phyloP scores from a whole-genome alignment of 2,329 filamentous ascomycete species.

The Arthrobotrys sphaeroides region DNA sequence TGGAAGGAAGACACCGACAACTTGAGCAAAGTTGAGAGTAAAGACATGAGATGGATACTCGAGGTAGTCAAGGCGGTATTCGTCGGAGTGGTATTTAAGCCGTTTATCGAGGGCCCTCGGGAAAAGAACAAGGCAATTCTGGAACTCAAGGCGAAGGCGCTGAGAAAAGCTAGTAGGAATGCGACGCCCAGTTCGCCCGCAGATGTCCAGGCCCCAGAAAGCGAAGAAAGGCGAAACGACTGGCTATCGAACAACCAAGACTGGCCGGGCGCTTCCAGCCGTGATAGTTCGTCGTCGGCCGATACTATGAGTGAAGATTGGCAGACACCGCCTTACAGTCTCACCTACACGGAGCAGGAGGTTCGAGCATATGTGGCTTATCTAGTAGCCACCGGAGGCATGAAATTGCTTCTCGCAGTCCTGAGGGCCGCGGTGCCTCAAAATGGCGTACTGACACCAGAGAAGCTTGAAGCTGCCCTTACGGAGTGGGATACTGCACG shows the following conservation, averaged over 20 bases:
- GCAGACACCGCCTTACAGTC: constrained; percentile 43
- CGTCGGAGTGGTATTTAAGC: constrained; percentile 45
- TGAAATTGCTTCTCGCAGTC: constrained; percentile 34
- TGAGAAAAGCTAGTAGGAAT: constrained; percentile 48
- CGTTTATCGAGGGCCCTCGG: constrained; percentile 42
- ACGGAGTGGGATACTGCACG: constrained; percentile 23
- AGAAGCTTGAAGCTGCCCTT: constrained; percentile 16
- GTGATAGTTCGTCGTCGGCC: neutral
- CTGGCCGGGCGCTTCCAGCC: constrained; percentile 35
- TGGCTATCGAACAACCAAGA: constrained; percentile 37
- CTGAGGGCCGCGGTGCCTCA: constrained; percentile 17
- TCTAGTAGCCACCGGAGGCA: constrained; percentile 37
- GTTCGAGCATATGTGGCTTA: constrained; percentile 47
- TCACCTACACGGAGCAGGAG: constrained; percentile 49
- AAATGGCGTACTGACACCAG: constrained; percentile 29
- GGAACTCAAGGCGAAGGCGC: constrained; percentile 48
- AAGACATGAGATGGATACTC: constrained; percentile 53
- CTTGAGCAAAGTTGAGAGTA: constrained; percentile 50
- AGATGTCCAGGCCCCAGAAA: constrained; percentile 7
- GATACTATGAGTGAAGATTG: constrained; percentile 37
- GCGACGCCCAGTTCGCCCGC: constrained; percentile 31
- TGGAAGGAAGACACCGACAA: constrained; percentile 54
- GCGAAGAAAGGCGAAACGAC: constrained; percentile 27
- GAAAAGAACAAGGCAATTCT: constrained; percentile 52
- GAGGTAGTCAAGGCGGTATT: constrained; percentile 52